Percentiles rank a stretch among this genome's conserved stretches.
Conservation (phyloP, 2,329 filamentous ascomycete genomes). For the Paraphoma sp. region DNA sequence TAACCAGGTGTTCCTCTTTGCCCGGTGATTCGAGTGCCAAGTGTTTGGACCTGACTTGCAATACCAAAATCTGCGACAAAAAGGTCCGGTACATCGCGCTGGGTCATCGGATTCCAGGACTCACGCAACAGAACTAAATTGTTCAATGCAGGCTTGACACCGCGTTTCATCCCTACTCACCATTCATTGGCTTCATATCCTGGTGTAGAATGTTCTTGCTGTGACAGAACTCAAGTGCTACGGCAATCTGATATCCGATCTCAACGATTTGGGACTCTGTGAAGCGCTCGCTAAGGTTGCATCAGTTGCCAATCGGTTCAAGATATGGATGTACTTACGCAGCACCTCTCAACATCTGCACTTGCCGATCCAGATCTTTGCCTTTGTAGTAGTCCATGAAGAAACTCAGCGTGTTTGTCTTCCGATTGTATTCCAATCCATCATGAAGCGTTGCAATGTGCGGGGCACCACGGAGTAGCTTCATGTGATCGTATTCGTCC, state of each 20-base stretch:
- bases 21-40: conserved; percentile 10
- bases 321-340: conserved; percentile 2
- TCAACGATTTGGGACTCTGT: conserved; percentile 19
- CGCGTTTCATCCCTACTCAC: not conserved
- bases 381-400: conserved; percentile 18
- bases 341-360: conserved; percentile 14
- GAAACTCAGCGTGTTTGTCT: conserved; percentile 11
- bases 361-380: conserved; percentile 16
- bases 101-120: conserved; percentile 11
- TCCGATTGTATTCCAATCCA: conserved; percentile 14
- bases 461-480: conserved; percentile 9
- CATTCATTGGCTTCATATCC: conserved; percentile 23
- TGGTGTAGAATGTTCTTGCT: conserved; percentile 17
- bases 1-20: conserved; percentile 17
- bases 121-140: conserved; percentile 6
- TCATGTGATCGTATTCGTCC: conserved; percentile 17
- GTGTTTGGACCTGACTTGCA: conserved; percentile 10
- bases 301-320: not conserved
- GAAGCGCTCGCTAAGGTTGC: conserved; percentile 9
- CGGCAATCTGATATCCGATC: conserved; percentile 19
- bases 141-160: not conserved
- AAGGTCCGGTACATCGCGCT: conserved; percentile 12
- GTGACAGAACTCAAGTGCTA: conserved; percentile 19
- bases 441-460: conserved; percentile 18
- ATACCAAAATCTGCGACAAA: conserved; percentile 21